These are phyloP conservation scores for Thymus quinquecostatus DNA, from an alignment of 257 asterid genomes.

Conservation along the genomic window DNA sequence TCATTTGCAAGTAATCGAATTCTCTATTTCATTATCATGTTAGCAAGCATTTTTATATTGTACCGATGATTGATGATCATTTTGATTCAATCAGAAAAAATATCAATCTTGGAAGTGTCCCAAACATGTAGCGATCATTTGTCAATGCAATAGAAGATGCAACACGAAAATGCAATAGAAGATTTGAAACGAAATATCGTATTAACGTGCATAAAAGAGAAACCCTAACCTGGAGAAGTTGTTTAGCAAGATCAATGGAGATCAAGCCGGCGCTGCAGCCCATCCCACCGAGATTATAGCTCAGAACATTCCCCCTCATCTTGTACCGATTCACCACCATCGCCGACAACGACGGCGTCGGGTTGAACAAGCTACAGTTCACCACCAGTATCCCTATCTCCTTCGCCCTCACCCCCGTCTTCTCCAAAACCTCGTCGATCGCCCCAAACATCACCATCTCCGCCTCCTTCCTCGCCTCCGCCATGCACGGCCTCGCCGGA, in stretches of 20 bases:
- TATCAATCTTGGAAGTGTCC: no score
- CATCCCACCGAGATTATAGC: constrained; percentile 8
- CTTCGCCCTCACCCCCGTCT: constrained; percentile 46
- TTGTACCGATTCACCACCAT: neutral
- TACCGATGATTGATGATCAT: no score
- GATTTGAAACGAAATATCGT: no score
- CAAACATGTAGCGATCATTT: no score
- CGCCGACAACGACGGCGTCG: constrained; percentile 32
- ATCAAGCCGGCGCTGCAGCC: constrained; percentile 7
- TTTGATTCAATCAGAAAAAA: no score
- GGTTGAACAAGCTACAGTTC: constrained; percentile 75
- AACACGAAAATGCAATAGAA: no score
- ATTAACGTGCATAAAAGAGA: no score
- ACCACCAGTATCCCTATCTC: constrained; percentile 74
- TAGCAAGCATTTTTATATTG: no score
- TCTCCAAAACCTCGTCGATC: neutral
- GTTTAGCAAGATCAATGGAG: constrained; percentile 1
- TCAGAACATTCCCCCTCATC: neutral
- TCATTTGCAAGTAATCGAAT: no score
- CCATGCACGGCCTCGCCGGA: constrained; percentile 62
- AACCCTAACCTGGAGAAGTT: neutral
- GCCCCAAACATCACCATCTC: constrained; percentile 2
- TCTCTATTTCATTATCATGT: no score
- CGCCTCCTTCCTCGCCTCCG: constrained; percentile 48
- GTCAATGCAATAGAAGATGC: no score